Evolutionary conservation across 169 alveolate species (phyloP), one percentile per base, ranked within the genome.

Genomic region (Cryptosporidium ryanae): DNA sequence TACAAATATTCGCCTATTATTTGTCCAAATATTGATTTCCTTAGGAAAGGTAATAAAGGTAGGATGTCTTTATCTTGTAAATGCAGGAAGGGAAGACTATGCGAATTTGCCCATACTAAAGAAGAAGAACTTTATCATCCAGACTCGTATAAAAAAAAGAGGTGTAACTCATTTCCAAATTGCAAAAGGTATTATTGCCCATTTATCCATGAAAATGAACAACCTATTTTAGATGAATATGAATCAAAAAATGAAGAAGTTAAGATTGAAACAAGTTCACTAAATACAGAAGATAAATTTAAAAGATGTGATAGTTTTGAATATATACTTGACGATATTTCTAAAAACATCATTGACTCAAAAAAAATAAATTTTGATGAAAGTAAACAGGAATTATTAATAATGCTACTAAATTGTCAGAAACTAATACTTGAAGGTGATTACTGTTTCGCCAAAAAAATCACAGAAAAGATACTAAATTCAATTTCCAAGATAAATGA

Each of bases 91-190:
- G 87, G 87, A 76, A 76, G 27, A n/a, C 18, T 15, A 15, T 76
- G 87, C 27, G 76, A 55, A 38, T 76, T 59, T 38, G 87, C 87
- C 1, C 87, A 76, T 21, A 76, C 87, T 34, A 76, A 76, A 27
- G 87, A 76, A 34, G 87, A 76, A 38, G 87, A 76, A 43, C 43
- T 76, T 21, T 76, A 76, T 76, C 87, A 76, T 25, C 87, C 87
- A 34, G 71, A 76, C 13, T 18, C 68, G 1, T 76, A 76, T 55
- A 76, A 76, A 59, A 76, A 67, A 21, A 76, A 76, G 54, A 76
- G 38, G 13, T 76, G 87, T n/a, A 76, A 76, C 18, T 18, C 87
- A 0, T 76, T 23, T 27, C 87, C 87, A 18, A 61, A 76, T 25
- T 76, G 87, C 52, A 76, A 76, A 31, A 76, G 87, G 63, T 76